Evolutionary conservation across 208 protist genomes (phyloP).

Genomic region (Tritrichomonas musculus): DNA sequence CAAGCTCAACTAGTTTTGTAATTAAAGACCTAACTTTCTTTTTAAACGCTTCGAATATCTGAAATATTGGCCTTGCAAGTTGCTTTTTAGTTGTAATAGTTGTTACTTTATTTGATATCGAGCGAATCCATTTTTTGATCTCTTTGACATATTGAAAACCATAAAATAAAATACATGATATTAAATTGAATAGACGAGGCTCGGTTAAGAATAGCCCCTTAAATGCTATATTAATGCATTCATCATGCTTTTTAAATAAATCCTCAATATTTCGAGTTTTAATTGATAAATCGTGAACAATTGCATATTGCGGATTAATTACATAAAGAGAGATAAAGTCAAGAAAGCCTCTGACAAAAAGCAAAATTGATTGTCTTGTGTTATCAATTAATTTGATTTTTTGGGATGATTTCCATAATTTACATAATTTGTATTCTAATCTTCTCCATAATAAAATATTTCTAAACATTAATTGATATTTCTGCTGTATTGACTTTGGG

Average conservation of each 20-base stretch:
- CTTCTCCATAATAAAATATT: background rate
- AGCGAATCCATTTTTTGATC: background rate
- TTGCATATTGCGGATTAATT: background rate
- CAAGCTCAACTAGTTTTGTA: too few relatives aligned
- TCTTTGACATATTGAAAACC: background rate
- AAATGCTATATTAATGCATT: background rate
- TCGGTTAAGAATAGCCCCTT: background rate
- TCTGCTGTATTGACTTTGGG: background rate
- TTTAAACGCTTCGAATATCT: background rate
- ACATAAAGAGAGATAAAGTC: background rate
- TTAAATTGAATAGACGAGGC: background rate
- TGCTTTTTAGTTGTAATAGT: background rate
- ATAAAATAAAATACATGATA: background rate
- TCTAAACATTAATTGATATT: background rate
- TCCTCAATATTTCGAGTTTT: background rate
- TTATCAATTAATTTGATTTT: too few relatives aligned
- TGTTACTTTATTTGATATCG: background rate
- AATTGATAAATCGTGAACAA: background rate
- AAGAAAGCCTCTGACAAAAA: background rate
- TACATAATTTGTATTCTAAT: background rate
- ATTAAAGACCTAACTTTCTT: background rate
- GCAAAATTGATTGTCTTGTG: too few relatives aligned
- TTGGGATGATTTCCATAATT: background rate
- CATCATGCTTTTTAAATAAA: background rate
- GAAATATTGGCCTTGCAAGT: background rate